A percentile compares a stretch with the other conserved stretches of the same genome.
phyloP scores from a whole-genome alignment of 805 yeast genomes.

The Ogataea salicorniae region DNA sequence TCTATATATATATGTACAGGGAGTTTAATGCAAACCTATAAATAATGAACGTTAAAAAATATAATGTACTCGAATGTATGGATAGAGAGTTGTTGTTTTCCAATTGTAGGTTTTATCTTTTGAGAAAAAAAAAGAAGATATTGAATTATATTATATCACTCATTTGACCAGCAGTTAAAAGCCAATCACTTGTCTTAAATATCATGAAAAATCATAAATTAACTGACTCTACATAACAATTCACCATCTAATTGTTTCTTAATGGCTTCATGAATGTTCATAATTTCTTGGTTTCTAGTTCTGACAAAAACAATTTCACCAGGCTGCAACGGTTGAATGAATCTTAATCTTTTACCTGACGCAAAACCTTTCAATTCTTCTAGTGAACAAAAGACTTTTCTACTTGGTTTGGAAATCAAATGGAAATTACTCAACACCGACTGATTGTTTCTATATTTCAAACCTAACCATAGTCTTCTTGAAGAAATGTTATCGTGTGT shows the following conservation, averaged over 20 bases:
- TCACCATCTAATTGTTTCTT: conserved; percentile 67
- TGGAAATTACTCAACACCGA: conserved; percentile 71
- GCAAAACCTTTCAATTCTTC: conserved; percentile 70
- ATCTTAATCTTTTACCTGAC: conserved; percentile 68
- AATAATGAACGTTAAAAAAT: no score
- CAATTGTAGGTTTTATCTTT: no score
- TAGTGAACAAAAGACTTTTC: conserved; percentile 58
- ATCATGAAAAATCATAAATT: neutral
- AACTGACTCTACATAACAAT: conserved; percentile 66
- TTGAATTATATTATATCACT: no score
- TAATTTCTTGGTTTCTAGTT: conserved; percentile 44
- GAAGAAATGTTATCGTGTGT: conserved; percentile 84
- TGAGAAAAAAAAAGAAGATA: no score
- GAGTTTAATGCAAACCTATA: no score
- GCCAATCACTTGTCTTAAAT: no score
- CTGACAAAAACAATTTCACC: conserved; percentile 80
- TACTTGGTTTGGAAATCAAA: conserved; percentile 79
- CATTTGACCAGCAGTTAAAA: no score
- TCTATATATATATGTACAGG: no score
- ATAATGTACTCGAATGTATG: no score
- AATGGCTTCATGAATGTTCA: conserved; percentile 82
- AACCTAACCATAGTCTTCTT: conserved; percentile 85
- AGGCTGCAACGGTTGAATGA: conserved; percentile 76
- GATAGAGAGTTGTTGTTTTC: no score
- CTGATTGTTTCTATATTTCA: conserved; percentile 77